Conservation (phyloP, 306 rosid genomes). For the Acacia acuminata region DNA sequence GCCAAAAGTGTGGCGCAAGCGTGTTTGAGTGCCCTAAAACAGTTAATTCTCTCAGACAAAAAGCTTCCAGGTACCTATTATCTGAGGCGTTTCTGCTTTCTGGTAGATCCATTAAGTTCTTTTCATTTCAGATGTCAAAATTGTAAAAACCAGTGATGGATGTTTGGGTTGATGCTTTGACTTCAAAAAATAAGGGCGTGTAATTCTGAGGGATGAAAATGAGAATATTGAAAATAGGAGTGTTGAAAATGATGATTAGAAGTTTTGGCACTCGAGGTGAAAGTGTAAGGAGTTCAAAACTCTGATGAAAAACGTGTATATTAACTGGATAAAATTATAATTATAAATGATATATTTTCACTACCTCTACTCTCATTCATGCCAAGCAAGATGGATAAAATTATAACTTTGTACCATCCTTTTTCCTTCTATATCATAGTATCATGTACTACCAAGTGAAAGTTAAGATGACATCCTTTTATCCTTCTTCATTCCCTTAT, state of each 20-base stretch:
- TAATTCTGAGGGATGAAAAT: constrained; percentile 10
- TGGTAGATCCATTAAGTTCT: constrained; percentile 9
- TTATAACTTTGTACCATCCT: not conserved
- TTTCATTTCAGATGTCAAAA: constrained; percentile 16
- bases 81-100: constrained; percentile 16
- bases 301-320: not conserved
- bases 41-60: constrained; percentile 76
- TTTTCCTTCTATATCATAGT: not conserved
- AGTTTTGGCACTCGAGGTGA: not conserved
- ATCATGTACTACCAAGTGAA: not conserved
- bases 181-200: not conserved
- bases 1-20: constrained; percentile 80
- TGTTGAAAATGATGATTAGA: not conserved
- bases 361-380: not conserved
- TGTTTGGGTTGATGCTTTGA: constrained; percentile 13
- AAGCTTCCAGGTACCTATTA: constrained; percentile 73
- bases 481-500: not conserved
- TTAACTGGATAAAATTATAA: not conserved
- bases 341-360: not conserved
- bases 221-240: constrained; percentile 2
- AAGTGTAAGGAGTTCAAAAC: not conserved
- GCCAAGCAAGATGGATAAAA: not conserved
- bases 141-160: not conserved
- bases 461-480: not conserved
- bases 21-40: constrained; percentile 86